These are phyloP conservation scores for Tetrahymena elliotti DNA, from an alignment of 73 alveolate species.

Conservation along the genomic window DNA sequence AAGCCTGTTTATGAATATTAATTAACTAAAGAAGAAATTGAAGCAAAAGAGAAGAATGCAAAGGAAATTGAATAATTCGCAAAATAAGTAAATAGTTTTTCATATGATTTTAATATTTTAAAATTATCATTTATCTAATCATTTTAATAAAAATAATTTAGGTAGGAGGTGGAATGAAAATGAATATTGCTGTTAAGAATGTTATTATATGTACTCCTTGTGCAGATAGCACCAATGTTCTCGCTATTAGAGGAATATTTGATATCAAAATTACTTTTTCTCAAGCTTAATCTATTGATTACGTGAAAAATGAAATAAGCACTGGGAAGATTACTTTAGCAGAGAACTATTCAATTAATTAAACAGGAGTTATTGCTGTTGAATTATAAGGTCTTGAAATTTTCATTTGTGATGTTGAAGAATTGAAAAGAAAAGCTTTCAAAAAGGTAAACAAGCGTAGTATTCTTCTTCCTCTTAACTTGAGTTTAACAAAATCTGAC, in stretches of 20 bases:
- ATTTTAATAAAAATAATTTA: not conserved
- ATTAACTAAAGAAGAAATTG: not conserved
- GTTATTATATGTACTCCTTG: slow-evolving; percentile 32
- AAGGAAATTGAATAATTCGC: not conserved
- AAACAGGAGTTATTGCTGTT: not conserved
- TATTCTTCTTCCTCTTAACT: not conserved
- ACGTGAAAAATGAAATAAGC: slow-evolving; percentile 1
- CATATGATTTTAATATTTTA: not conserved
- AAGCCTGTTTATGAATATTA: not conserved
- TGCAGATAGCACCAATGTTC: not conserved
- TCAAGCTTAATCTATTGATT: not conserved
- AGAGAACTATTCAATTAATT: not conserved
- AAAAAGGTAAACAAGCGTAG: slow-evolving; percentile 12
- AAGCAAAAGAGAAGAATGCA: not conserved
- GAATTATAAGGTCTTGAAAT: slow-evolving; percentile 8
- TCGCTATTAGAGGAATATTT: slow-evolving; percentile 26
- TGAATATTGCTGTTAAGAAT: slow-evolving; percentile 7
- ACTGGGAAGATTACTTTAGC: not conserved
- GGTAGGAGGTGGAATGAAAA: slow-evolving; percentile 5
- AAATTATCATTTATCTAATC: not conserved
- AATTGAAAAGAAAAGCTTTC: slow-evolving; percentile 19
- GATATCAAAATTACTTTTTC: slow-evolving; percentile 9
- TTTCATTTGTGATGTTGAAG: slow-evolving; percentile 13
- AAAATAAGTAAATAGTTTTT: not conserved
- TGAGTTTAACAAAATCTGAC: not conserved